These are phyloP conservation scores for Ailanthus altissimus DNA, from an alignment of 345 rosid genomes.

Conservation along the genomic window DNA sequence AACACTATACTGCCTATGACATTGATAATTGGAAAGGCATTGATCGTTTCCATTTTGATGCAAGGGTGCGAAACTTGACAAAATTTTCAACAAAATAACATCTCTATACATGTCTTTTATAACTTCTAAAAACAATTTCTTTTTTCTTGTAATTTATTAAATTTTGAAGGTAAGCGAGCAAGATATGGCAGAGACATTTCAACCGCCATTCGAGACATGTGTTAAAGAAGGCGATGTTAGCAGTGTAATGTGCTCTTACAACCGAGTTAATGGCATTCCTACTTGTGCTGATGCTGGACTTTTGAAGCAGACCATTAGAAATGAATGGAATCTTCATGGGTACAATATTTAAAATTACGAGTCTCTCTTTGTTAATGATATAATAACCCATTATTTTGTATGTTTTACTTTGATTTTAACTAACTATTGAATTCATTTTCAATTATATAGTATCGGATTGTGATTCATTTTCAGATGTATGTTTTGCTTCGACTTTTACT, in stretches of 20 bases:
- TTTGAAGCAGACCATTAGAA: slow-evolving; percentile 36
- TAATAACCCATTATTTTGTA: not conserved
- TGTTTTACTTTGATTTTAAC: too few relatives aligned
- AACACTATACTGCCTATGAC: slow-evolving; percentile 49
- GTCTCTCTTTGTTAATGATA: too few relatives aligned
- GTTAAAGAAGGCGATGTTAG: slow-evolving; percentile 49
- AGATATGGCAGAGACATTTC: slow-evolving; percentile 40
- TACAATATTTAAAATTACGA: too few relatives aligned
- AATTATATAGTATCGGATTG: slow-evolving; percentile 60
- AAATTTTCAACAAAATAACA: too few relatives aligned
- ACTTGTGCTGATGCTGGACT: slow-evolving; percentile 50
- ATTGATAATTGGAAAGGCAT: slow-evolving; percentile 44
- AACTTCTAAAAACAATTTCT: too few relatives aligned
- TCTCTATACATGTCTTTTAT: too few relatives aligned
- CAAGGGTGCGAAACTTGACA: slow-evolving; percentile 20
- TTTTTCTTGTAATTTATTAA: not conserved
- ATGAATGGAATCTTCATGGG: slow-evolving; percentile 61
- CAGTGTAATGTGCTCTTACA: slow-evolving; percentile 54
- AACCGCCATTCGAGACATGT: slow-evolving; percentile 42
- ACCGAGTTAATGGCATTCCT: slow-evolving; percentile 44
- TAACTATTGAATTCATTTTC: not conserved
- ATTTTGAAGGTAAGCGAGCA: slow-evolving; percentile 35
- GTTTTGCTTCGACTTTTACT: too few relatives aligned
- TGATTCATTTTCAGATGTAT: too few relatives aligned
- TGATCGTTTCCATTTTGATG: slow-evolving; percentile 34